Percentiles rank a stretch among this genome's conserved stretches.
These are phyloP conservation scores for Exophiala spinifera DNA, from an alignment of 2,329 filamentous ascomycete species.

Conservation along the genomic window DNA sequence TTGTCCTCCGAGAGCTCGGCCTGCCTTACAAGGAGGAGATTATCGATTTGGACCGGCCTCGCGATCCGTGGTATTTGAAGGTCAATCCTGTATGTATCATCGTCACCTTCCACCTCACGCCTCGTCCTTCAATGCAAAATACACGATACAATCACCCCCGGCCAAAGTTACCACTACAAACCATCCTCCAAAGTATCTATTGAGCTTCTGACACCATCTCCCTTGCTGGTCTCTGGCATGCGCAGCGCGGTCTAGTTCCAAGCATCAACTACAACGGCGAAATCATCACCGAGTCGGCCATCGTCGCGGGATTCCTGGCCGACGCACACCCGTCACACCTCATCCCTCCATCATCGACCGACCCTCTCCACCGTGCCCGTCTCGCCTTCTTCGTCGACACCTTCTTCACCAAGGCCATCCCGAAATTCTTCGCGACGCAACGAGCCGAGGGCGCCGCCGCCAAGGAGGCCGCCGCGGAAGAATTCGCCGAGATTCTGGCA, in stretches of 20 bases:
- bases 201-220: no score
- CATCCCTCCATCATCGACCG: neutral
- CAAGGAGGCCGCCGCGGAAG: slow-evolving; percentile 50
- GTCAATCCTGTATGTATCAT: slow-evolving; percentile 61
- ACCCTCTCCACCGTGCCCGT: slow-evolving; percentile 61
- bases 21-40: slow-evolving; percentile 67
- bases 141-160: no score
- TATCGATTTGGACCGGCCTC: slow-evolving; percentile 67
- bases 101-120: no score
- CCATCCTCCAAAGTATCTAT: no score
- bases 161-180: no score
- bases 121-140: no score
- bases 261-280: slow-evolving; percentile 58
- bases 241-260: slow-evolving; percentile 70
- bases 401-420: slow-evolving; percentile 60
- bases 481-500: slow-evolving; percentile 53
- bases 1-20: slow-evolving; percentile 63
- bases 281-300: slow-evolving; percentile 69
- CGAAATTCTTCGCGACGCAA: slow-evolving; percentile 43
- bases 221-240: no score
- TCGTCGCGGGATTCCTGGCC: slow-evolving; percentile 67
- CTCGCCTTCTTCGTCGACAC: slow-evolving; percentile 71
- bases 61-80: slow-evolving; percentile 69
- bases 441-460: slow-evolving; percentile 49
- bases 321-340: slow-evolving; percentile 58